Evolutionary conservation across 2,329 filamentous ascomycete genomes (phyloP), one percentile per base, ranked within the genome.

Genomic region (Alternaria brassicae): DNA sequence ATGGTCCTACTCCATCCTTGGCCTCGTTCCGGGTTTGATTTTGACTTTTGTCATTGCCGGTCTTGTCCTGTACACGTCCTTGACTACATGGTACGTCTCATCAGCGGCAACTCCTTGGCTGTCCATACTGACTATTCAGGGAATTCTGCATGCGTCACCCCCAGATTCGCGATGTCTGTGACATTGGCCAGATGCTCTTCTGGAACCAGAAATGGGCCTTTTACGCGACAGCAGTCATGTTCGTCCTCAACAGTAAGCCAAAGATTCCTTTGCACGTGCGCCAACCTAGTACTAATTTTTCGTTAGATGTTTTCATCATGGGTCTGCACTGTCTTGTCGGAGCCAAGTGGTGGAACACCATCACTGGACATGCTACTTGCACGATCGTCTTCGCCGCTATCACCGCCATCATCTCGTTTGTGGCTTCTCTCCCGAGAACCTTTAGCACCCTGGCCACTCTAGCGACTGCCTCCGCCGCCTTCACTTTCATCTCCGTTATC

Each of bases 111-210:
- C 21, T 34, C 6, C 7, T 21, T 12, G 9, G 3, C 9, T 21
- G 10, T 15, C 6, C 12, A 41, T 10, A 27, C 60, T 71, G 40
- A 41, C 15, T n/a, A 21, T 15, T 6, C 19, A 93, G 91, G 93
- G 88, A 93, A 76, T 97, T 97, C 72, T 97, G 93, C 75, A 81
- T 97, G 58, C 88, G 92, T 47, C 92, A 97, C 73, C 93, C 93
- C 1, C 92, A 97, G 76, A 89, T 96, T 60, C 89, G 92, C 68
- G 93, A 97, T 80, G 91, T 97, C 13, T 97, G 93, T 75, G 93
- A 97, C 75, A 91, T 97, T 73, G 93, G 93, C n/a, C 92, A 97
- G 78, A 93, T 93, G 85, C 86, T 97, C 21, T 97, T 96, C 79
- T 96, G 90, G 89, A 89, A 90, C 65, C 88, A 91, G 77, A 87